Evolutionary conservation across 345 rosid genomes (phyloP).

Genomic region (Orychophragmus violaceus): DNA sequence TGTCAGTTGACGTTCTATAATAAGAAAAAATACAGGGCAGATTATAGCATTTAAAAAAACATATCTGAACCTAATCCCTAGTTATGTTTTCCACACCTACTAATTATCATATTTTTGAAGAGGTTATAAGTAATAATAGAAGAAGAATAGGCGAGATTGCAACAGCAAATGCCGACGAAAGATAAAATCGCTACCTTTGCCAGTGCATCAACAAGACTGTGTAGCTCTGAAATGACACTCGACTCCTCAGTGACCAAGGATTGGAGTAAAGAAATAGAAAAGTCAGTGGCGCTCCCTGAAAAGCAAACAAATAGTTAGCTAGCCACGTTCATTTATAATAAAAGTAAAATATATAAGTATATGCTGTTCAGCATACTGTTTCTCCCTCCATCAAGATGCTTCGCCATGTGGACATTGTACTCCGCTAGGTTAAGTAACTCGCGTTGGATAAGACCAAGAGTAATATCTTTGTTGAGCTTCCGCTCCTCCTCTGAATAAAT

Average conservation of each 20-base stretch:
- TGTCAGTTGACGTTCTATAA: neutral
- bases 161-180: neutral
- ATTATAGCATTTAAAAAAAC: too few species aligned
- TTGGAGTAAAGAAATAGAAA: constrained; percentile 77
- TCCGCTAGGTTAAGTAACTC: constrained; percentile 92
- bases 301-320: constrained; percentile 13
- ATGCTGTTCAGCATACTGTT: constrained; percentile 53
- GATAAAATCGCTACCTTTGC: constrained; percentile 52
- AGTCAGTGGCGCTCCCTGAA: constrained; percentile 89
- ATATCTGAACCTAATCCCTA: neutral
- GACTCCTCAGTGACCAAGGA: constrained; percentile 71
- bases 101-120: neutral
- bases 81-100: neutral
- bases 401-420: constrained; percentile 90
- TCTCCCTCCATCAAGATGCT: constrained; percentile 91
- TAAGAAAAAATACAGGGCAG: neutral
- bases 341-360: neutral
- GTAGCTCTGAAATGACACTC: constrained; percentile 89
- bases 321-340: neutral
- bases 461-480: constrained; percentile 84
- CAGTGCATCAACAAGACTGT: constrained; percentile 85
- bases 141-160: neutral
- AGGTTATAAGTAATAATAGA: neutral
- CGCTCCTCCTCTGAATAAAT: constrained; percentile 94
- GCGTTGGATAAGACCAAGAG: constrained; percentile 71